Evolutionary conservation across 331 rosid genomes (phyloP), one percentile per base, ranked within the genome.

Genomic region (Dryas integrifolia): DNA sequence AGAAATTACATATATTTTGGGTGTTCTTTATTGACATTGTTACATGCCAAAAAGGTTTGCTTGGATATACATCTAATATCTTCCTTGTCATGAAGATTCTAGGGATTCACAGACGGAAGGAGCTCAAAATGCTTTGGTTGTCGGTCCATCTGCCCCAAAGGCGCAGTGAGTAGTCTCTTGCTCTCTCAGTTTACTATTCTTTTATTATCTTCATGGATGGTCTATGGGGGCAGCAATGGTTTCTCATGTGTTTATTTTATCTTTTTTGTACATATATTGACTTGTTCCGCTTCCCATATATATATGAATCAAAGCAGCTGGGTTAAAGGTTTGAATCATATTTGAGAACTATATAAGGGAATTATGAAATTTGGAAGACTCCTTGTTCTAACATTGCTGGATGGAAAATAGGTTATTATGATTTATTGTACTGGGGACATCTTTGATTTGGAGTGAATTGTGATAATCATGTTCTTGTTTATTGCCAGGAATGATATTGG

Each of bases 71-170:
- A 58, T 59, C 47, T 24, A 21, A 47, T 55, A 11, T 77, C 46
- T 58, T 77, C 53, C 60, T 86, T 90, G 85, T 74, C 93, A 81
- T 1, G 93, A 76, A 71, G 92, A 76, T 76, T 82, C 90, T 45
- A 85, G 84, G 46, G 86, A 80, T 80, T 59, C 58, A 11, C 85
- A 82, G 15, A 84, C 79, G 64, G 83, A 84, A 46, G 84, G 79
- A 76, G 77, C 85, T 51, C 90, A 94, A 52, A 91, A 86, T 72
- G 86, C 93, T 15, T 79, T 92, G 83, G 97, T 86, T 49, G 87
- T 91, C 72, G 96, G 99, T 65, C 99, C 97, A 63, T 18, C 96
- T 41, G 88, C 82, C 70, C 84, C 96, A 65, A 83, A 81, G 70
- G 74, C 88, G 50, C 73, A 74, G 97, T 95, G 75, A 73, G 88